These are phyloP conservation scores for Laguncularia racemosa DNA, from an alignment of 345 rosid genomes.

Conservation along the genomic window DNA sequence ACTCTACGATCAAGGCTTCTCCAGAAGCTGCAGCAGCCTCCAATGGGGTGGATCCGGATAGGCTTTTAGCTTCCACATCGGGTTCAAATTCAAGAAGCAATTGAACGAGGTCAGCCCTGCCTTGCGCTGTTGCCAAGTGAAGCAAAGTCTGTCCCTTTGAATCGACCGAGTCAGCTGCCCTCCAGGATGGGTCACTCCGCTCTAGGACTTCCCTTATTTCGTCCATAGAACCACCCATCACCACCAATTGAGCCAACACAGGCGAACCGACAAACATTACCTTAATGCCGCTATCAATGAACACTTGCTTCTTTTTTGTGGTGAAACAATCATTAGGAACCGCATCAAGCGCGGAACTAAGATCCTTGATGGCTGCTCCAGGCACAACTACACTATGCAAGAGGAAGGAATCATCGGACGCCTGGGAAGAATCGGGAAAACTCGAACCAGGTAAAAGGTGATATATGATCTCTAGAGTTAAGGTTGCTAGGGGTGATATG, in stretches of 20 bases:
- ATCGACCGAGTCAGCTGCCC: conserved; percentile 34
- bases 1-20: conserved; percentile 49
- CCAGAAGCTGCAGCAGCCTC: conserved; percentile 49
- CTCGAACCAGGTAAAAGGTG: conserved; percentile 27
- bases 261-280: conserved; percentile 58
- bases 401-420: conserved; percentile 38
- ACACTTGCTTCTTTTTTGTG: conserved; percentile 57
- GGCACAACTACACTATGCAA: conserved; percentile 66
- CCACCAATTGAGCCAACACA: conserved; percentile 37
- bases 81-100: conserved; percentile 52
- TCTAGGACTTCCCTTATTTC: conserved; percentile 51
- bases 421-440: conserved; percentile 40
- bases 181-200: conserved; percentile 38
- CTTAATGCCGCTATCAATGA: conserved; percentile 50
- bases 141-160: conserved; percentile 39
- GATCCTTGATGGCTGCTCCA: conserved; percentile 48
- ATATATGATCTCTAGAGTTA: conserved; percentile 38
- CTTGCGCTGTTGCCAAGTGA: conserved; percentile 41
- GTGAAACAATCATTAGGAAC: conserved; percentile 63
- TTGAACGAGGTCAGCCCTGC: conserved; percentile 56
- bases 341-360: conserved; percentile 25
- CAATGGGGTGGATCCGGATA: conserved; percentile 38
- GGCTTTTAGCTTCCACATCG: conserved; percentile 32
- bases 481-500: conserved; percentile 41
- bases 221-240: conserved; percentile 40